A percentile compares a stretch with the other conserved stretches of the same genome.
These are phyloP conservation scores for Lomentospora prolificans DNA, from an alignment of 2,329 filamentous ascomycete species.

Conservation along the genomic window DNA sequence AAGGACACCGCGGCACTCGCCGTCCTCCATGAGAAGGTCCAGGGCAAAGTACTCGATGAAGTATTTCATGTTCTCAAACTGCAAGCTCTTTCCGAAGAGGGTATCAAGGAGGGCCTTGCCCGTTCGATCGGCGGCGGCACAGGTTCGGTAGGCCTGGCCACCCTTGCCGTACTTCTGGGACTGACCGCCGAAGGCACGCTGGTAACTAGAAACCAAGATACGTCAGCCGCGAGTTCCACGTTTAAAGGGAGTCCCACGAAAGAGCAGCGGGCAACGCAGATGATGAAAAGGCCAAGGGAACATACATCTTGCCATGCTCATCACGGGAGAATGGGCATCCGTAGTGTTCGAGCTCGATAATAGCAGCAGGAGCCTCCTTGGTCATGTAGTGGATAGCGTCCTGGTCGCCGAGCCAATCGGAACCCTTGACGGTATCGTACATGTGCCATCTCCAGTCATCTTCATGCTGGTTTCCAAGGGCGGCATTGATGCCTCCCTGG, in stretches of 20 bases:
- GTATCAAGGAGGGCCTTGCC: conserved; percentile 97
- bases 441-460: conserved; percentile 99
- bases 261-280: no score
- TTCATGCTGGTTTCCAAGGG: conserved; percentile 91
- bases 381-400: conserved; percentile 99
- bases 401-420: conserved; percentile 94
- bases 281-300: no score
- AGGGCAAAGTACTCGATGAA: conserved; percentile 99
- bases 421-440: conserved; percentile 98
- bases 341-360: conserved; percentile 94
- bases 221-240: no score
- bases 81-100: conserved; percentile 91
- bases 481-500: conserved; percentile 79
- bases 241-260: no score
- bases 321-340: conserved; percentile 95
- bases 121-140: conserved; percentile 90
- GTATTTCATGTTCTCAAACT: conserved; percentile 93
- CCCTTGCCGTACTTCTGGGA: conserved; percentile 93
- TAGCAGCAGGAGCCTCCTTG: conserved; percentile 79
- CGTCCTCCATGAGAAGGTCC: conserved; percentile 95
- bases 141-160: conserved; percentile 95
- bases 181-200: conserved; percentile 96
- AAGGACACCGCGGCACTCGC: conserved; percentile 90
- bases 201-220: conserved; percentile 52
- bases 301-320: conserved; percentile 87